Evolutionary conservation across 495 filamentous ascomycete species (phyloP), one percentile per base, ranked within the genome.

Genomic region (Podospora didyma): DNA sequence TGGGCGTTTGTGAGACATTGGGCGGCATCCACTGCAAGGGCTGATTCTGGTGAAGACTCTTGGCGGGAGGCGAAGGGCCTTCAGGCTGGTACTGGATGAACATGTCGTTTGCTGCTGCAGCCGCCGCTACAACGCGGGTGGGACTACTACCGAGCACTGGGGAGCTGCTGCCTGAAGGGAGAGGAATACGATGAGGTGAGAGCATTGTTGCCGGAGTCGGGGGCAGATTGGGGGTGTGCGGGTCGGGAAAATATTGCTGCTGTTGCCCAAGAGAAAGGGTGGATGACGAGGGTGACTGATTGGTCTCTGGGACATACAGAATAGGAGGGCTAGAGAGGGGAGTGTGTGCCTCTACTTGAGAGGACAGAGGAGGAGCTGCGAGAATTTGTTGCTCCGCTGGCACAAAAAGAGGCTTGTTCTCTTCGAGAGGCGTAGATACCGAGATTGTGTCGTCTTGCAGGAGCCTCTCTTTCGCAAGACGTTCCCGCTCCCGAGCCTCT

Each of bases 401-500:
- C 10, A 46, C 53, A 0, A 42, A 22, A 2, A 39, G 35, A 0
- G 53, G 51, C 7, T 52, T 51, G 39, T 59, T 56, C 31, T 64
- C 60, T 1, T 51, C 45, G 0, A 50, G 9, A 2, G 65, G 53
- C 14, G 54, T 42, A 3, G 59, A 26, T 10, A 53, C 57, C 10
- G 63, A 46, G 11, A 69, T 51, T 22, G 61, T 52, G 19, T 69
- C 60, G 17, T 53, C 47, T 12, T 61, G 53, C 54, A 60, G 59
- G 26, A 65, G 54, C 46, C 70, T 68, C 14, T 69, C 72, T 45
- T 63, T 69, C 10, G 58, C 58, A 3, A 49, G 7, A 2, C 63
- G 61, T 56, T 70, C 68, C 45, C 66, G 66, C 37, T 75, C 65
- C 4, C 69, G 67, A 6, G 80, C 81, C 34, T 88, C 87, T 53